Evolutionary conservation across 2,329 filamentous ascomycete species (phyloP), one percentile per base, ranked within the genome.

Genomic region (Reticulascus tulasneorum): DNA sequence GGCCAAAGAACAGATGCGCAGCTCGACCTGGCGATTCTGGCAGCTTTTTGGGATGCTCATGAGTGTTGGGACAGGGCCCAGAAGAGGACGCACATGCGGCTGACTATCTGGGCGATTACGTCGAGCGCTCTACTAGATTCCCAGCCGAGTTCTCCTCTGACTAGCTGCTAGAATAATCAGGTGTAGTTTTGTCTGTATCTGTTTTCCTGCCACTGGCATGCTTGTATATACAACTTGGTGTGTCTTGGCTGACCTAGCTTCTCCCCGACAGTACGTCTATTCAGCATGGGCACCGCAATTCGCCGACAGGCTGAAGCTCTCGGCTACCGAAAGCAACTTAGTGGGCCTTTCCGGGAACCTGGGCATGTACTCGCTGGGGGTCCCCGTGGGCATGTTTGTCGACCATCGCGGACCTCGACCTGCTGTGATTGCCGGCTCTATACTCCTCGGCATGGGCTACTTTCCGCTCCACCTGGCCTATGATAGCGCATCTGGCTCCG

Each of bases 251-350:
- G n/a, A n/a, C 19, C 13, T 6, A 20, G 11, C 13, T 11, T 24
- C 15, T n/a, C 19, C 33, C 23, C 12, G 33, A 32, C 55, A 96
- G 88, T 97, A 98, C 77, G 91, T 90, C 56, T 98, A 96, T 64
- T 96, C 89, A 37, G 91, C 91, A 63, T 98, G 93, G 90, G 89
- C 87, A 11, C 93, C 93, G 15, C 90, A 96, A 63, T 96, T 96
- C 56, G 89, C 90, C 32, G 82, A 94, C 53, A 82, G 78, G 50
- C 72, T 98, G 51, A 81, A 84, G 56, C 77, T 97, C 43, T 89
- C 89, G 11, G 84, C 93, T n/a, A 97, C 91, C 4, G 75, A 96
- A 60, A 89, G 80, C 62, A 97, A 98, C 62, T 63, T 97, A 47
- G 90, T 98, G 55, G 90, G 86, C 27, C 72, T 85, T n/a, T 75